A percentile compares a stretch with the other conserved stretches of the same genome.
Conservation (phyloP, 805 yeast species). For the Yarrowia deformans region DNA sequence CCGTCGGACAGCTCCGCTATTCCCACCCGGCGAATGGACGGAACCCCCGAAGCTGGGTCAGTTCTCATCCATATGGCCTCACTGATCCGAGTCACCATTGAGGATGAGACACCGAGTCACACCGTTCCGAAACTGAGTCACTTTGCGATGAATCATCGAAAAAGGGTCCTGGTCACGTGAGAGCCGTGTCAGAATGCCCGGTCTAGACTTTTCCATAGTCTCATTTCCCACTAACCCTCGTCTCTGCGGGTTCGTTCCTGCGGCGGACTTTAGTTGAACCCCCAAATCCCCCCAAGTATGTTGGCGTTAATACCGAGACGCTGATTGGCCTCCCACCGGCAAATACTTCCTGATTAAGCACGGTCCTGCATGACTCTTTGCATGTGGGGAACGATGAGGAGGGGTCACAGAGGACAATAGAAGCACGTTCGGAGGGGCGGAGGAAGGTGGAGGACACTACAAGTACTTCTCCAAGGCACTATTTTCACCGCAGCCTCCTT, state of each 20-base stretch:
- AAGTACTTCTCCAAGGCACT: too few relatives aligned
- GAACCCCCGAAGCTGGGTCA: too few relatives aligned
- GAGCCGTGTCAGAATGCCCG: slow-evolving; percentile 8
- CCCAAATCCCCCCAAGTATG: neutral
- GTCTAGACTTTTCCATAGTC: neutral
- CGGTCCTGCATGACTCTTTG: slow-evolving; percentile 20
- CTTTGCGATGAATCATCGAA: neutral
- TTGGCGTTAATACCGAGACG: neutral
- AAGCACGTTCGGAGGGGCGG: neutral
- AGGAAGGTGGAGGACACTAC: neutral
- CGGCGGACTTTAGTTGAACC: slow-evolving; percentile 7
- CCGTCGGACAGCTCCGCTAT: too few relatives aligned
- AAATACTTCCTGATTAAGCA: slow-evolving; percentile 26
- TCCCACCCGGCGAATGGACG: too few relatives aligned
- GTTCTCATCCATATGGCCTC: neutral
- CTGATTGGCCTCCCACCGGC: slow-evolving; percentile 18
- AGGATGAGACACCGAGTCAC: neutral
- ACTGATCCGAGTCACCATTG: neutral
- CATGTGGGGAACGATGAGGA: slow-evolving; percentile 2
- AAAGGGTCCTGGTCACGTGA: slow-evolving; percentile 1
- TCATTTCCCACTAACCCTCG: too few relatives aligned
- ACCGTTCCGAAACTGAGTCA: neutral
- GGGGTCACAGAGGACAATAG: neutral
- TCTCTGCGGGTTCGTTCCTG: neutral
- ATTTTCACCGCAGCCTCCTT: neutral